A percentile compares a stretch with the other conserved stretches of the same genome.
phyloP scores from a whole-genome alignment of 805 yeast genomes.

The Helenozyma baotianmanensis region DNA sequence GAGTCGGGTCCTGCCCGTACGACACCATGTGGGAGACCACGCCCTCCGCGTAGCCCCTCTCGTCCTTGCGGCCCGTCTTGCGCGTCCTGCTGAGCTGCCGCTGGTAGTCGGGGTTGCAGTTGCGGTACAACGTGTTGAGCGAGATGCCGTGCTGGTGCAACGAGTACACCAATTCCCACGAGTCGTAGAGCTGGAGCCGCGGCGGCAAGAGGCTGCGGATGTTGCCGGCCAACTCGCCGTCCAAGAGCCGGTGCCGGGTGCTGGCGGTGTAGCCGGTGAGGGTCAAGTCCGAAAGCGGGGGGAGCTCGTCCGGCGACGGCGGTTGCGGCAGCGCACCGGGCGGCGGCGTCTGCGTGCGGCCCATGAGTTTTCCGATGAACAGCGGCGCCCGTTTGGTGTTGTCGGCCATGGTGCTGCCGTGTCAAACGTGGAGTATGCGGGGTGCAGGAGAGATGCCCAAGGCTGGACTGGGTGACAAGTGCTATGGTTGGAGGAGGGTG shows the following conservation, averaged over 20 bases:
- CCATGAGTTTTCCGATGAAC: conserved; percentile 7
- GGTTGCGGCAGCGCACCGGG: background rate
- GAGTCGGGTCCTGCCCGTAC: conserved; percentile 12
- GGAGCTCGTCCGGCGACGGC: conserved; percentile 12
- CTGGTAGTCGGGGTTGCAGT: conserved; percentile 43
- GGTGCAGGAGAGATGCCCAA: no score
- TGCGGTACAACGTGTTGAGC: conserved; percentile 66
- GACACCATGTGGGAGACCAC: conserved; percentile 31
- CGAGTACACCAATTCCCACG: conserved; percentile 79
- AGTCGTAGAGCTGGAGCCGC: conserved; percentile 68
- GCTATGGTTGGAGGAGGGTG: no score
- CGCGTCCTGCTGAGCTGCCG: conserved; percentile 14
- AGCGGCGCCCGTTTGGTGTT: conserved; percentile 3
- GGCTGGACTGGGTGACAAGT: no score
- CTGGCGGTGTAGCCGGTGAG: conserved; percentile 56
- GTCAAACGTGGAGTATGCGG: no score
- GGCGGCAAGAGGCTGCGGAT: conserved; percentile 71
- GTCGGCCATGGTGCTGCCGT: no score
- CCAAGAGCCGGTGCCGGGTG: conserved; percentile 57
- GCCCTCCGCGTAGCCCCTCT: conserved; percentile 34
- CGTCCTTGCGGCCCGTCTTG: conserved; percentile 12
- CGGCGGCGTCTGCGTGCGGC: conserved; percentile 4
- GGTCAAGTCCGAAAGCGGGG: conserved; percentile 52
- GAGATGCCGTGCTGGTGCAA: conserved; percentile 92
- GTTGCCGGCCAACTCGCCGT: conserved; percentile 66